phyloP scores from a whole-genome alignment of 2,329 filamentous ascomycete species.

The Phyllosticta citrichinensis region DNA sequence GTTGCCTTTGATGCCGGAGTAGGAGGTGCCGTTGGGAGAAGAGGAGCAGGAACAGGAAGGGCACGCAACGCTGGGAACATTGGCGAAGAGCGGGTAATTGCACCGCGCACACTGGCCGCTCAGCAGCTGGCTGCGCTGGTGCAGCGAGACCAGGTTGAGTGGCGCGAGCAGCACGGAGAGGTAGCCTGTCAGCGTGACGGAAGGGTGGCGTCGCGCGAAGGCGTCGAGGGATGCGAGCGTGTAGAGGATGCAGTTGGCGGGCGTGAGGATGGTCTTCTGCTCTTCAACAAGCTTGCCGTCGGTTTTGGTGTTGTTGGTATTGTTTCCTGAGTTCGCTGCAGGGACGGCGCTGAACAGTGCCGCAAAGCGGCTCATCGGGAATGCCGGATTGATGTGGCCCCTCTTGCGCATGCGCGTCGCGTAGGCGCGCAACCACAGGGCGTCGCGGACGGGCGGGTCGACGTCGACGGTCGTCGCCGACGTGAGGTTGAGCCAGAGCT shows the following conservation, averaged over 20 bases:
- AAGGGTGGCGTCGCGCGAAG: slow-evolving; percentile 17
- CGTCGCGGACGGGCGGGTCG: slow-evolving; percentile 45
- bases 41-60: background rate
- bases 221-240: slow-evolving; percentile 37
- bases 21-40: slow-evolving; percentile 1
- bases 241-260: slow-evolving; percentile 27
- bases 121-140: slow-evolving; percentile 35
- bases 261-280: background rate
- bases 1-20: slow-evolving; percentile 10
- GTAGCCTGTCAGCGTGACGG: slow-evolving; percentile 34
- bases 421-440: slow-evolving; percentile 43
- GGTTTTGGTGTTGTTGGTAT: slow-evolving; percentile 12
- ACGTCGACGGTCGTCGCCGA: slow-evolving; percentile 44
- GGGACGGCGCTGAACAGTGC: slow-evolving; percentile 3
- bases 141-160: slow-evolving; percentile 30
- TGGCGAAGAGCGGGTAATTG: slow-evolving; percentile 45
- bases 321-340: background rate
- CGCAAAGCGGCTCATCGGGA: slow-evolving; percentile 21
- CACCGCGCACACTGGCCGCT: slow-evolving; percentile 39
- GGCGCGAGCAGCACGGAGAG: slow-evolving; percentile 35
- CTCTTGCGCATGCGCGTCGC: slow-evolving; percentile 38
- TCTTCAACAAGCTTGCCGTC: slow-evolving; percentile 6
- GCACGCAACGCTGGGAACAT: slow-evolving; percentile 20
- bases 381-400: slow-evolving; percentile 41
- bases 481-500: slow-evolving; percentile 22